Evolutionary conservation across 805 yeast genomes (phyloP).

Genomic region (Clavispora vitiphila): DNA sequence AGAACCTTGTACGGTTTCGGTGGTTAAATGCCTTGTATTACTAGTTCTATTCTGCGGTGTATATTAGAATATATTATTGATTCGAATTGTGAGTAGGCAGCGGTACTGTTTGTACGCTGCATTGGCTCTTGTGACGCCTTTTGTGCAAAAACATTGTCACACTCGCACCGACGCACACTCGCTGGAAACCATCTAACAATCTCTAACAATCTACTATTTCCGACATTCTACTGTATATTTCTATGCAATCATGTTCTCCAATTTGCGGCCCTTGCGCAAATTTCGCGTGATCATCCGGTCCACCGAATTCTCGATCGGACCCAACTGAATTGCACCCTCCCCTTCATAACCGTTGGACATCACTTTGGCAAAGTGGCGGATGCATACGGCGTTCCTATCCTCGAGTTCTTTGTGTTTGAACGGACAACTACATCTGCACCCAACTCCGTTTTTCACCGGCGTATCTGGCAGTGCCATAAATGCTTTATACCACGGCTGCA

Average conservation of each 20-base stretch:
- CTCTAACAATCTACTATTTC: too few species aligned
- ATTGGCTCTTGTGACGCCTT: too few species aligned
- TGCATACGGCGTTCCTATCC: slow-evolving; percentile 46
- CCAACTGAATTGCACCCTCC: slow-evolving; percentile 18
- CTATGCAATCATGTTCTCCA: slow-evolving; percentile 11
- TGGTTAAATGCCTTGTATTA: slow-evolving; percentile 50
- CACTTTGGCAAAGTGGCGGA: slow-evolving; percentile 44
- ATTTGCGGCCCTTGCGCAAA: slow-evolving; percentile 18
- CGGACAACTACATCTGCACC: slow-evolving; percentile 87
- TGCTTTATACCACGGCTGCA: slow-evolving; percentile 25
- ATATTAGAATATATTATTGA: slow-evolving; percentile 19
- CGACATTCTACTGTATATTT: too few species aligned
- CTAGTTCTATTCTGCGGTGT: slow-evolving; percentile 19
- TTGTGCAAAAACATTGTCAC: too few species aligned
- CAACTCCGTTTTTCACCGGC: slow-evolving; percentile 48
- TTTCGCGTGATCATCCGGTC: slow-evolving; percentile 16
- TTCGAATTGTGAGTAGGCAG: slow-evolving; percentile 6
- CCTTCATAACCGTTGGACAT: slow-evolving; percentile 26
- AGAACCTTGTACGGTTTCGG: slow-evolving; percentile 99
- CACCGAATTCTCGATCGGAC: slow-evolving; percentile 21
- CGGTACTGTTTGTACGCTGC: too few species aligned
- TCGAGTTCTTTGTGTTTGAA: slow-evolving; percentile 46
- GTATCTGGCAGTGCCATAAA: slow-evolving; percentile 19
- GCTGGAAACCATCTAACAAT: too few species aligned
- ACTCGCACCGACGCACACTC: too few species aligned